A percentile compares a stretch with the other conserved stretches of the same genome.
phyloP scores from a whole-genome alignment of 208 protist species.

The Crithidia thermophila region DNA sequence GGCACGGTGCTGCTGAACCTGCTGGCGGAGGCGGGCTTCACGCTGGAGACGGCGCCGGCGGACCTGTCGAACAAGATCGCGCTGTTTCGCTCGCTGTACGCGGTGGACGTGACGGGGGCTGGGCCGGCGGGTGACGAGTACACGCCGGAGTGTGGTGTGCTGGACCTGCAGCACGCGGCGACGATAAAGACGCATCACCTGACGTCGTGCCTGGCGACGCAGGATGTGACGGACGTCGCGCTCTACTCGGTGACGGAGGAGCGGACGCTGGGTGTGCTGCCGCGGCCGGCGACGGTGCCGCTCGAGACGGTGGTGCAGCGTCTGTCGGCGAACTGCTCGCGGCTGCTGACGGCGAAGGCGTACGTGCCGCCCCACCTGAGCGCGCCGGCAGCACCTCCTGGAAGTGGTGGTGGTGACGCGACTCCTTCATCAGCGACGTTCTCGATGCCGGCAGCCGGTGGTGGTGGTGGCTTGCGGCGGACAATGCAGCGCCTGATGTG shows the following conservation, averaged over 20 bases:
- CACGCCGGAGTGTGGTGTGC: slow-evolving; percentile 33
- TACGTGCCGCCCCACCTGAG: slow-evolving; percentile 18
- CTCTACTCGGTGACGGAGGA: slow-evolving; percentile 43
- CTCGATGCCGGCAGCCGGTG: not conserved
- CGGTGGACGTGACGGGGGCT: slow-evolving; percentile 34
- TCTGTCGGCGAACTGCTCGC: slow-evolving; percentile 19
- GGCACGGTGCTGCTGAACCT: slow-evolving; percentile 71
- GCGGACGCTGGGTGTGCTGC: slow-evolving; percentile 57
- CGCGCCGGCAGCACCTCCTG: not conserved
- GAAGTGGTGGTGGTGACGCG: not conserved
- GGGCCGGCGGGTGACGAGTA: slow-evolving; percentile 51
- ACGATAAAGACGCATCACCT: slow-evolving; percentile 41
- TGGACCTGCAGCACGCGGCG: slow-evolving; percentile 51
- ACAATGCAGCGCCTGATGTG: slow-evolving; percentile 14
- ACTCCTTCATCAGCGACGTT: not conserved
- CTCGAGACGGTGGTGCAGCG: slow-evolving; percentile 12
- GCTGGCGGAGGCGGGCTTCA: slow-evolving; percentile 49
- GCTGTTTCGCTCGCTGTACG: slow-evolving; percentile 66
- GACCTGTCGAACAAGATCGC: slow-evolving; percentile 51
- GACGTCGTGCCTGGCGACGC: slow-evolving; percentile 41
- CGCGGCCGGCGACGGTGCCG: slow-evolving; percentile 11
- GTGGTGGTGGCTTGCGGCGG: slow-evolving; percentile 9
- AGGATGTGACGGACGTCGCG: slow-evolving; percentile 28
- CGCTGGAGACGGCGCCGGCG: slow-evolving; percentile 18
- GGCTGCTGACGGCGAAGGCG: slow-evolving; percentile 3